Percentiles rank a stretch among this genome's conserved stretches.
phyloP scores from a whole-genome alignment of 169 alveolate species.

The Cryptosporidium tyzzeri region DNA sequence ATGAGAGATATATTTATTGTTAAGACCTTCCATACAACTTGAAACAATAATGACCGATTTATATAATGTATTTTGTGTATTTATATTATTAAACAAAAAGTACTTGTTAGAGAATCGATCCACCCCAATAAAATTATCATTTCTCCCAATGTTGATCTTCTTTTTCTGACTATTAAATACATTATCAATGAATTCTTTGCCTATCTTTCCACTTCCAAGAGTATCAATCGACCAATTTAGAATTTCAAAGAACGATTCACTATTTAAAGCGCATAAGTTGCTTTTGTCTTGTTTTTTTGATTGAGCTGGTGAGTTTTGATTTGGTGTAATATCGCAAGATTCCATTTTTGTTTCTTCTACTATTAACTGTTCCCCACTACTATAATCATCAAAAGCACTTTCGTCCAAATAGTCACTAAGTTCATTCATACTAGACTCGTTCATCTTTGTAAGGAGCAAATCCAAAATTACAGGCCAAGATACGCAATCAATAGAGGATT shows the following conservation, averaged over 20 bases:
- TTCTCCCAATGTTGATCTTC: slow-evolving; percentile 25
- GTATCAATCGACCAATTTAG: slow-evolving; percentile 20
- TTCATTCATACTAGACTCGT: slow-evolving; percentile 1
- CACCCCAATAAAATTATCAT: slow-evolving; percentile 24
- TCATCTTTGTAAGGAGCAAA: slow-evolving; percentile 1
- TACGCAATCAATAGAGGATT: background rate
- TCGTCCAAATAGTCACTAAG: slow-evolving; percentile 4
- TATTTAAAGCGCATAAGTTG: slow-evolving; percentile 2
- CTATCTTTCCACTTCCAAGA: slow-evolving; percentile 21
- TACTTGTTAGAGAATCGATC: slow-evolving; percentile 56
- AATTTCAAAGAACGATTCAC: slow-evolving; percentile 14
- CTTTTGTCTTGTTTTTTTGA: background rate
- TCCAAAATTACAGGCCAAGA: slow-evolving; percentile 58
- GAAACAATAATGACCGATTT: slow-evolving; percentile 42
- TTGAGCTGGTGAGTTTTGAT: background rate
- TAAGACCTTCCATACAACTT: slow-evolving; percentile 25
- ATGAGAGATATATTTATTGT: slow-evolving; percentile 13
- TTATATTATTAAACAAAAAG: slow-evolving; percentile 19
- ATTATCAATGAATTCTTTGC: slow-evolving; percentile 42
- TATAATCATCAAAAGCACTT: background rate
- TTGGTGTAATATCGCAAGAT: background rate
- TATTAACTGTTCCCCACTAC: background rate
- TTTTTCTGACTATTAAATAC: slow-evolving; percentile 2
- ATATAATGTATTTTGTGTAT: slow-evolving; percentile 23
- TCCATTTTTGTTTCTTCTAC: slow-evolving; percentile 9